Evolutionary conservation across 176 grass and related monocot genomes (phyloP), one percentile per base, ranked within the genome.

Genomic region (Sorghum bicolor): DNA sequence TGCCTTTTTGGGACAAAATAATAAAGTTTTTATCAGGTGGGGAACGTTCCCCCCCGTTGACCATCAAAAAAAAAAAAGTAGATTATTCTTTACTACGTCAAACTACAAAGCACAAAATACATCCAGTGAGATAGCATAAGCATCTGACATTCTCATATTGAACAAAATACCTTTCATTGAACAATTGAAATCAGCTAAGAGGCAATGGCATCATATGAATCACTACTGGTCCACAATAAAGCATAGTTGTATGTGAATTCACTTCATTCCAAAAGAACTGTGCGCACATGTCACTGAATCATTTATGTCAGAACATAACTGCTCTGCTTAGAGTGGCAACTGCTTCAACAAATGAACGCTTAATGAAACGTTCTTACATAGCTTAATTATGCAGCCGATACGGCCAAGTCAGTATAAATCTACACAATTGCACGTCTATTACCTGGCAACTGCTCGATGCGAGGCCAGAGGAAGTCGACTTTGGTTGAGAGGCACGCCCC

Each of bases 391-490:
- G 26, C 28, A 22, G 34, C 5, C 67, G 41, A 78, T 64, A 64
- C 7, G 13, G n/a, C 15, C 5, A 28, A 43, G 40, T 60, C 47
- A 61, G 15, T 22, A 41, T 5, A 39, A 57, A 30, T 38, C 22
- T 36, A 29, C 22, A 70, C 45, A 8, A 7, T 20, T 57, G 11
- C 64, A 25, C 37, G 69, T 79, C 74, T 5, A 61, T 55, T 71
- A 98, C 96, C 96, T 4, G 96, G 96, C 74, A 87, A 87, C 71
- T 94, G 79, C 78, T 95, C 91, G 79, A 91, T 85, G 75, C 90
- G 93, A 86, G 91, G 96, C 96, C 89, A 95, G 57, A 98, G 91
- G 82, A 98, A 98, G 74, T 95, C 96, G 28, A 98, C 96, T 78
- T 94, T 98, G 55, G 93, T 98, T 29, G 93, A 98, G 31, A 98